Evolutionary conservation across 2,329 filamentous ascomycete species (phyloP), one percentile per base, ranked within the genome.

Genomic region (Beauveria sp.): DNA sequence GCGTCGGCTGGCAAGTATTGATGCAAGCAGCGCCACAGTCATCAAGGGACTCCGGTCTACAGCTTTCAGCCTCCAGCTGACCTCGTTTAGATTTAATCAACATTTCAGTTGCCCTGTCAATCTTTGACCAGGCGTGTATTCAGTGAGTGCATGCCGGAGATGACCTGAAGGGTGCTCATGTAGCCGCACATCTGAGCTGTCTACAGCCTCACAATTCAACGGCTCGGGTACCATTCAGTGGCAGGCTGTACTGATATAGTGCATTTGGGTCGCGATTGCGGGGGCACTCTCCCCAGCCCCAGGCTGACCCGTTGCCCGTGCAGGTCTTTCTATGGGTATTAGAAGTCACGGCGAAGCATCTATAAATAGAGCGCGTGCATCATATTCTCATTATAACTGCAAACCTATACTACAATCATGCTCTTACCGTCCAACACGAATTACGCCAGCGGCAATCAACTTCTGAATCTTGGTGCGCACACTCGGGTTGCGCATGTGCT

Each of bases 401-500:
- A 62, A 59, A 22, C 24, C 52, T 61, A 63, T 57, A 57, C 54
- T 63, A 63, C 62, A 63, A 38, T 31, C 34, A 28, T 26, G 18
- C 38, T 46, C 22, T 57, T 62, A 64, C 62, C 54, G 57, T 34
- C 90, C 89, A 67, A 93, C 81, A 49, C 90, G 86, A 69, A 97
- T 97, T 16, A 97, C 92, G 71, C 95, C 93, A 49, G 93, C 93
- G 60, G 91, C 91, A 67, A 96, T 88, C 69, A 98, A 80, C 79
- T 97, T 97, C 81, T 97, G 91, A 66, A 99, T 89, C 84, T 97
- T 96, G 69, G 84, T 84, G 64, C 87, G 83, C 68, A 99, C 90
- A 63, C 82, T 83, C 0, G 91, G 85, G 80, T 98, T 99, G 80
- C 88, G 90, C 90, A 99, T 96, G 77, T 99, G 96, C 75, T 99